Base-by-base conservation (phyloP, 257 asterid genomes). In the Primulina tabacum region DNA sequence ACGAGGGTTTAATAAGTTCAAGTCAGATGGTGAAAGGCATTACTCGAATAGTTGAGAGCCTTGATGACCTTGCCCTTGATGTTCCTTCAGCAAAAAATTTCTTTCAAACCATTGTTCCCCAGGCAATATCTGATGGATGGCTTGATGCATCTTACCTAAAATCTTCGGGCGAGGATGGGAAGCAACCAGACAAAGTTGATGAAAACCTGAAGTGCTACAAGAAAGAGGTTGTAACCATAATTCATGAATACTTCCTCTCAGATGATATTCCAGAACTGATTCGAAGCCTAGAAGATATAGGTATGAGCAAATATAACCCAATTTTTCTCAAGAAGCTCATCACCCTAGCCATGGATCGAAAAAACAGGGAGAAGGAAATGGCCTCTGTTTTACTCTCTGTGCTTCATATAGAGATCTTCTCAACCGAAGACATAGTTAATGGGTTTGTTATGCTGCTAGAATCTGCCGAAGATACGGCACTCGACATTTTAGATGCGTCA, bases 231-330 rank as follows among this genome's bases (percentile, higher is more conserved):
- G 96, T 89, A 43, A 63, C 82, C 53, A 89, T 91, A 70, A 94
- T 94, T 80, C 96, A 94, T 61, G 99, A 94, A 65, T 94, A 94
- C 75, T 94, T 94, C 80, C 88, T 82, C 60, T 94, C 99, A 0
- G 97, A 94, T 71, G 99, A 94, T 74, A 91, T 94, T 37, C 99
- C 97, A 3, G 99, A 94, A 73, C 83, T 94, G n/a, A 91, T 91
- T 71, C 83, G 80, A 59, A 91, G 89, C 73, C 85, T 94, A 70
- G 96, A 88, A 79, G 99, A 94, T 81, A 73, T 94, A 6, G 95
- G 79, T 4, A 82, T 79, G 72, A 96, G 97, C 0, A 83, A 88
- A 69, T 85, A 81, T 60, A 86, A 91, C 79, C 89, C 99, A 0
- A 72, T 86, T 69, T 94, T 94, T 74, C 83, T 94, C 59, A 94